Conservation (phyloP, 345 rosid species). For the Acer saccharum region DNA sequence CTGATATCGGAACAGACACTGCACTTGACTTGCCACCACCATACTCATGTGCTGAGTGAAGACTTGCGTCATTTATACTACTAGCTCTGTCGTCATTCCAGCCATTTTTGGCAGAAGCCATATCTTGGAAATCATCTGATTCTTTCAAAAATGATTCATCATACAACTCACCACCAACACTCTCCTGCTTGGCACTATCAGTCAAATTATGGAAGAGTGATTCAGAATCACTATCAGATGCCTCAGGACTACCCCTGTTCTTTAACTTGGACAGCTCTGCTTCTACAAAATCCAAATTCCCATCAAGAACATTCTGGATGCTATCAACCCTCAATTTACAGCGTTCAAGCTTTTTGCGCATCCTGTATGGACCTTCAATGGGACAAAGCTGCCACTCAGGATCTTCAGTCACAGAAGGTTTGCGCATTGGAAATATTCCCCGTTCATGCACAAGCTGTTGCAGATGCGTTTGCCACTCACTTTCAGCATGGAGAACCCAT, state of each 20-base stretch:
- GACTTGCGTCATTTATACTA: slow-evolving; percentile 91
- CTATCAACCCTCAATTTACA: slow-evolving; percentile 81
- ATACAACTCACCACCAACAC: slow-evolving; percentile 56
- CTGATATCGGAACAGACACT: slow-evolving; percentile 71
- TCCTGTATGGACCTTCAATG: slow-evolving; percentile 98
- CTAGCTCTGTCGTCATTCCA: slow-evolving; percentile 91
- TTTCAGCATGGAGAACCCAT: slow-evolving; percentile 99
- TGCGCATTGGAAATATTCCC: slow-evolving; percentile 87
- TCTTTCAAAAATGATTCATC: slow-evolving; percentile 58
- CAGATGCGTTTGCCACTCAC: slow-evolving; percentile 97
- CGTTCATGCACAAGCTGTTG: slow-evolving; percentile 98
- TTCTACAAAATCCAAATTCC: slow-evolving; percentile 75
- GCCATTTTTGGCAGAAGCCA: slow-evolving; percentile 62
- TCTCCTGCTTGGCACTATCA: slow-evolving; percentile 40
- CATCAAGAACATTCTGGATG: slow-evolving; percentile 76
- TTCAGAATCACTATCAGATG: slow-evolving; percentile 73
- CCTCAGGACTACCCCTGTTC: slow-evolving; percentile 55
- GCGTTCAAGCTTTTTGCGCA: slow-evolving; percentile 98
- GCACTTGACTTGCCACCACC: slow-evolving; percentile 88
- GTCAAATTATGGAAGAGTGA: slow-evolving; percentile 57
- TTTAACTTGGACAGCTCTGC: slow-evolving; percentile 57
- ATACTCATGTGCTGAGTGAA: slow-evolving; percentile 93
- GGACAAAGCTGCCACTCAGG: slow-evolving; percentile 99
- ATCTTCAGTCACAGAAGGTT: slow-evolving; percentile 57
- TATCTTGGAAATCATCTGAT: slow-evolving; percentile 52